Base-by-base conservation (phyloP, 2,329 filamentous ascomycete species). In the Talaromyces pinophilus region DNA sequence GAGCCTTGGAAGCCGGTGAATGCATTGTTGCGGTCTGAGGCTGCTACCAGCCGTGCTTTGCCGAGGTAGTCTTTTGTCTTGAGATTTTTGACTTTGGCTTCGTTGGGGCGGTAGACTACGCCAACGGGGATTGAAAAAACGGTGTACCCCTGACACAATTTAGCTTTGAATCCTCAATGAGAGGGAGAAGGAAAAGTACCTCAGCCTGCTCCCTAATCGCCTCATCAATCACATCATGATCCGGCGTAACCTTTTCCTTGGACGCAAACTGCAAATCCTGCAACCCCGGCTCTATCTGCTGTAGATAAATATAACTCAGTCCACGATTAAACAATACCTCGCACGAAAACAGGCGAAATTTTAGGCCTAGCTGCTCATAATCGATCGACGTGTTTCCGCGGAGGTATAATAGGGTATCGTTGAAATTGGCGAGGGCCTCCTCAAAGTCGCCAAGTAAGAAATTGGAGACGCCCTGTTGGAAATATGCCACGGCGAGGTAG, bases 71-170 rank as follows among this genome's bases (percentile, higher is more conserved):
- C 93, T 78, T 98, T 98, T 25, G 93, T 92, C 83, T 97, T 97
- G 73, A 99, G 83, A 75, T 99, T 99, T 80, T 96, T 96, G 71
- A 99, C 95, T 80, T 99, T 99, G 69, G 95, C 93, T 74, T 96
- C 93, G 76, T 97, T 98, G 25, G 95, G 95, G 67, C 95, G 86
- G 80, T 98, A 99, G 17, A 99, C 87, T 38, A 97, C 92, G 28
- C 95, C 95, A 13, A 98, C 93, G 0, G 95, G 95, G 63, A 98
- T 98, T 0, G 93, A 98, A 81, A 99, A 99, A 50, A 99, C 95
- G 0, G 95, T 98, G 76, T 99, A 99, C 57, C 94, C 95, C 91
- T 96, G 25, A 11, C 2, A 25, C 50, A 46, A 62, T 46, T 46
- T 19, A 35, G 35, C 54, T 33, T 2, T 35, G 5, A 46, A 59